These are phyloP conservation scores for Triangularia verruculosa DNA, from an alignment of 2,329 filamentous ascomycete species.

Conservation along the genomic window DNA sequence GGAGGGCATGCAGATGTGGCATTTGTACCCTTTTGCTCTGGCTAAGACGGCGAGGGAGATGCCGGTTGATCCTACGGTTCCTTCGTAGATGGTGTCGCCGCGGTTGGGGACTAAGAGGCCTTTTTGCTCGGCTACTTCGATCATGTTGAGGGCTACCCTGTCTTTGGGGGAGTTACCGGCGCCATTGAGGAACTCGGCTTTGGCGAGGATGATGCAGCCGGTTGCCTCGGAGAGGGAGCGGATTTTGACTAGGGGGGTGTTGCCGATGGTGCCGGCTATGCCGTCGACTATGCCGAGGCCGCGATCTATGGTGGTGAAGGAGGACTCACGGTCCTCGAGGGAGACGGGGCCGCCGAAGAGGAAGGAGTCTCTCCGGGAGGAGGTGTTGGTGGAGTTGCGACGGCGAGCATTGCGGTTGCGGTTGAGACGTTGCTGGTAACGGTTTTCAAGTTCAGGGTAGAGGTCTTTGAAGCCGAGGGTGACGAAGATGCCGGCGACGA, in stretches of 20 bases:
- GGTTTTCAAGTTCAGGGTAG: constrained; percentile 69
- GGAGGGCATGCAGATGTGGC: constrained; percentile 96
- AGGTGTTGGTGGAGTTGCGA: constrained; percentile 1
- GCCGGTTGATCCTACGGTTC: constrained; percentile 92
- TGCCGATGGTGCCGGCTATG: constrained; percentile 88
- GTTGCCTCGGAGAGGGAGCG: constrained; percentile 82
- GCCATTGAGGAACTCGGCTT: constrained; percentile 95
- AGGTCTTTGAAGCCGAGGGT: constrained; percentile 78
- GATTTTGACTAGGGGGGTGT: constrained; percentile 86
- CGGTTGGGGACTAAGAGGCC: constrained; percentile 74
- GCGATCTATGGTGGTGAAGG: constrained; percentile 24
- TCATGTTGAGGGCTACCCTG: constrained; percentile 87
- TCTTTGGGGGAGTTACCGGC: constrained; percentile 94
- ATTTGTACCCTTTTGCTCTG: constrained; percentile 81
- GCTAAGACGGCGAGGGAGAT: constrained; percentile 91
- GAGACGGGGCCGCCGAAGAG: constrained; percentile 48
- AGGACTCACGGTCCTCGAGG: constrained; percentile 52
- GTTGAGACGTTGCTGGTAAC: constrained; percentile 51
- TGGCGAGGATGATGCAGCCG: constrained; percentile 84
- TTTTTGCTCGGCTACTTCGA: constrained; percentile 72
- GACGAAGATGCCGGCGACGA: constrained; percentile 71
- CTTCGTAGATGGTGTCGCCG: constrained; percentile 95
- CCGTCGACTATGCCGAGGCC: constrained; percentile 61
- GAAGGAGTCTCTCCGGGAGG: constrained; percentile 42
- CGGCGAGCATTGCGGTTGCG: constrained; percentile 6